A percentile compares a stretch with the other conserved stretches of the same genome.
Evolutionary conservation across 2,329 filamentous ascomycete species (phyloP).

Genomic region (Lecanicillium sp.): DNA sequence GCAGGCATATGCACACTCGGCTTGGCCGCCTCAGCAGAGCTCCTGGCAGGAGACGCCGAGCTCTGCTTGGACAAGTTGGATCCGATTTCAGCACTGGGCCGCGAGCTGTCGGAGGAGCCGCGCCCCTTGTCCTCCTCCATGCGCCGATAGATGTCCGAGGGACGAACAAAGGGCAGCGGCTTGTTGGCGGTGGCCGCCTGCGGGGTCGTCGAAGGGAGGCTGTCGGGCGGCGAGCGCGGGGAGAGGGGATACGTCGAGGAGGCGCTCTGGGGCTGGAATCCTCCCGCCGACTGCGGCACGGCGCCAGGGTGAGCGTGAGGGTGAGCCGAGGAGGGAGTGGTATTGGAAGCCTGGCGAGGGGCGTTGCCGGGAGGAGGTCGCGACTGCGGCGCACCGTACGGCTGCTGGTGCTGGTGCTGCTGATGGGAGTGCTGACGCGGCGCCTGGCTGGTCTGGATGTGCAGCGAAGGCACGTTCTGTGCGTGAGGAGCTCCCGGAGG

Average conservation of each 20-base stretch:
- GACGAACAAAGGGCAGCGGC: conserved; percentile 59
- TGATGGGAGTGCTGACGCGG: not conserved
- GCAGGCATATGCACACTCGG: conserved; percentile 13
- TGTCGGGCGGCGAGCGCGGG: conserved; percentile 10
- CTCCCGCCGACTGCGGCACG: not conserved
- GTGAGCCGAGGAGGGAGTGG: not conserved
- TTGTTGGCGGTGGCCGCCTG: conserved; percentile 29
- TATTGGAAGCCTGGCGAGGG: conserved; percentile 2
- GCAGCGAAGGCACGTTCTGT: conserved; percentile 18
- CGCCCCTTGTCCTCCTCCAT: conserved; percentile 56
- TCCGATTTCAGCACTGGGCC: conserved; percentile 46
- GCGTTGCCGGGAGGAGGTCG: conserved; percentile 1
- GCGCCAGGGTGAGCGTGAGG: not conserved
- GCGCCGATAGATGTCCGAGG: conserved; percentile 71
- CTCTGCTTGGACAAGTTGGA: conserved; percentile 26
- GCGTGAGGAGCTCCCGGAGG: not conserved
- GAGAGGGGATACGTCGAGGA: conserved; percentile 7
- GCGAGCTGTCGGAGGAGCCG: conserved; percentile 50
- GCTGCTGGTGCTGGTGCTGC: not conserved
- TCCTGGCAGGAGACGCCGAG: conserved; percentile 12
- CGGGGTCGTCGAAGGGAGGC: not conserved
- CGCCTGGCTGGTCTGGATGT: conserved; percentile 20
- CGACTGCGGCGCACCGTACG: too few relatives aligned
- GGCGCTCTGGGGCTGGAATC: conserved; percentile 4
- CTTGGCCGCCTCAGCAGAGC: conserved; percentile 17